Percentiles rank a stretch among this genome's conserved stretches.
These are phyloP conservation scores for Paramecium pentaurelia DNA, from an alignment of 73 alveolate genomes.

Conservation along the genomic window DNA sequence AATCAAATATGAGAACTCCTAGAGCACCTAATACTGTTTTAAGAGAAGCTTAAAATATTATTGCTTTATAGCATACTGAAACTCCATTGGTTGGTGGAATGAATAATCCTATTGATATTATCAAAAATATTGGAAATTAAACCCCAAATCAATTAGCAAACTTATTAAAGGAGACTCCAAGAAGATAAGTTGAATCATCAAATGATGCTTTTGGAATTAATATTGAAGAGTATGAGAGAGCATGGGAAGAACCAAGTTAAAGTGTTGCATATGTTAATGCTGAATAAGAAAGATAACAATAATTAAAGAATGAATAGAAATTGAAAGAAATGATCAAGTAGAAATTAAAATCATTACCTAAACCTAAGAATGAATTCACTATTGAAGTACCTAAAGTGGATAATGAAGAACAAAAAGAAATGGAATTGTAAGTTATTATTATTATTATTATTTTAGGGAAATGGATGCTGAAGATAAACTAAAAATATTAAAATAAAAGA, in stretches of 20 bases:
- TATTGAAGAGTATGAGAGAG: conserved; percentile 38
- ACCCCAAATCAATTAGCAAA: conserved; percentile 55
- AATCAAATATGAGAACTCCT: conserved; percentile 75
- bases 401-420: conserved; percentile 47
- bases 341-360: conserved; percentile 36
- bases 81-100: conserved; percentile 89
- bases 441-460: not conserved
- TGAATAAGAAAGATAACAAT: not conserved
- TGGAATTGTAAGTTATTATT: not conserved
- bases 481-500: not conserved
- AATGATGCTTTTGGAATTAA: conserved; percentile 53
- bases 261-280: conserved; percentile 35
- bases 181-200: not conserved
- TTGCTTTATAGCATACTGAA: conserved; percentile 68
- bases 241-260: conserved; percentile 52
- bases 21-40: conserved; percentile 70
- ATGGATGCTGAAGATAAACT: conserved; percentile 39
- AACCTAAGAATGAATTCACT: conserved; percentile 55
- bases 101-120: conserved; percentile 23
- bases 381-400: conserved; percentile 54
- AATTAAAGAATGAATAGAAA: not conserved
- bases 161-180: not conserved
- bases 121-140: conserved; percentile 31
- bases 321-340: not conserved
- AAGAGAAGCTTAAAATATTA: conserved; percentile 79